Evolutionary conservation across 768 basidiomycete species (phyloP).

Genomic region (Lepiota brunneoincarnata): DNA sequence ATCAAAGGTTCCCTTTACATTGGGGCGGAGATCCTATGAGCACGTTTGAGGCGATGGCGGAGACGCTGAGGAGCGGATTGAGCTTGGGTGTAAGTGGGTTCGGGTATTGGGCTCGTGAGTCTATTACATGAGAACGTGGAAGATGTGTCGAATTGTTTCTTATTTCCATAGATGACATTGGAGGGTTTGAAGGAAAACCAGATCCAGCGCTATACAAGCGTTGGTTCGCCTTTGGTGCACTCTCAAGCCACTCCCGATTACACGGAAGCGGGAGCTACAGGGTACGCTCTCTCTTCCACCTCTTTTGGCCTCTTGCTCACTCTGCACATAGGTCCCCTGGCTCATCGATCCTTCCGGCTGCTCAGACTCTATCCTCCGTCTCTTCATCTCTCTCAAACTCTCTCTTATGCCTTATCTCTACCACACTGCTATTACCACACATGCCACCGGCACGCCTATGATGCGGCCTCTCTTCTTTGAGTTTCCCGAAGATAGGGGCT

Average conservation of each 20-base stretch:
- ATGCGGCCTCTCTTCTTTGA: conserved; percentile 33
- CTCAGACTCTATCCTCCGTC: conserved; percentile 33
- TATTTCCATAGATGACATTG: conserved; percentile 36
- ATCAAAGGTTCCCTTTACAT: conserved; percentile 39
- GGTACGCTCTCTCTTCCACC: conserved; percentile 19
- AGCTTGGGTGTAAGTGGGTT: conserved; percentile 42
- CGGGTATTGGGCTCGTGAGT: conserved; percentile 38
- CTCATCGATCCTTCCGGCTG: conserved; percentile 36
- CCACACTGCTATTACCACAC: conserved; percentile 26
- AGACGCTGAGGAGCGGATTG: conserved; percentile 42
- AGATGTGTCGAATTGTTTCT: not conserved
- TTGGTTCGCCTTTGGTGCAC: conserved; percentile 39
- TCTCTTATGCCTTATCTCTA: conserved; percentile 46
- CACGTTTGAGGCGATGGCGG: conserved; percentile 48
- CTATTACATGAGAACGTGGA: not conserved
- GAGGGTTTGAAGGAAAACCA: conserved; percentile 34
- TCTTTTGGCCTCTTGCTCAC: not conserved
- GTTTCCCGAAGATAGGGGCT: conserved; percentile 28
- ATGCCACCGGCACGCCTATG: conserved; percentile 28
- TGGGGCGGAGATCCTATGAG: conserved; percentile 47
- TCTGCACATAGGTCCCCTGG: conserved; percentile 34
- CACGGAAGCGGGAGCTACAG: conserved; percentile 47
- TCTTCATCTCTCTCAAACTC: conserved; percentile 40
- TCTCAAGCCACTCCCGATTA: conserved; percentile 41
- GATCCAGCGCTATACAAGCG: conserved; percentile 40